Percentiles rank a stretch among this genome's conserved stretches.
phyloP scores from a whole-genome alignment of 768 basidiomycete species.

The Trametes maxima region DNA sequence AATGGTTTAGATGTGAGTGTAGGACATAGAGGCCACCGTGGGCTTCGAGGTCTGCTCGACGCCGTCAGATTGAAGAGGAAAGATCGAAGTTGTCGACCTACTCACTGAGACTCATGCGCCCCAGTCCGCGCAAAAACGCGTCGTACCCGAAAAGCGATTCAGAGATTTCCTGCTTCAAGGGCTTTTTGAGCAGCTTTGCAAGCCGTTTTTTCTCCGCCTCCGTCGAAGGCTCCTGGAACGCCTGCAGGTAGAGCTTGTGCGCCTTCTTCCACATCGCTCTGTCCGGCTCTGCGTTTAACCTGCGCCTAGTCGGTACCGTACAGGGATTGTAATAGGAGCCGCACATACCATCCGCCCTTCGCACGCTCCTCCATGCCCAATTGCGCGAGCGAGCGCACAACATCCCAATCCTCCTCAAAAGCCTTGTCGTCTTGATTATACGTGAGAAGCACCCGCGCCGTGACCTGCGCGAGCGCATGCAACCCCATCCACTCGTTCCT shows the following conservation, averaged over 20 bases:
- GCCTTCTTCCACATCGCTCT: conserved; percentile 68
- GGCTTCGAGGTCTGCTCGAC: conserved; percentile 63
- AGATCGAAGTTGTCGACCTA: conserved; percentile 15
- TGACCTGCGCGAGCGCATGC: conserved; percentile 69
- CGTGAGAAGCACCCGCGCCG: conserved; percentile 62
- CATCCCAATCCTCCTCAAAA: conserved; percentile 52
- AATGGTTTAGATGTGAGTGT: conserved; percentile 88
- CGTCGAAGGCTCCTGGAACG: conserved; percentile 62
- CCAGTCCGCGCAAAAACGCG: conserved; percentile 70
- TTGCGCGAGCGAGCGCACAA: conserved; percentile 65
- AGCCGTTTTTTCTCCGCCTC: conserved; percentile 59
- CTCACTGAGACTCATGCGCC: conserved; percentile 81
- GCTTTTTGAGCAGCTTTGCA: conserved; percentile 53
- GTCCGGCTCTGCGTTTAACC: conserved; percentile 55
- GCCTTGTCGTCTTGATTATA: conserved; percentile 48
- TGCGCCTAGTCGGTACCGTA: conserved; percentile 16
- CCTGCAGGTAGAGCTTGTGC: conserved; percentile 54
- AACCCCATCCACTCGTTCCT: conserved; percentile 73
- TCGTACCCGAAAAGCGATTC: conserved; percentile 74
- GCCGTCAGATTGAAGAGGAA: background rate
- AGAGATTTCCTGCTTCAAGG: conserved; percentile 49
- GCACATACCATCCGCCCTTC: conserved; percentile 48
- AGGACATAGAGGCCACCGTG: conserved; percentile 86
- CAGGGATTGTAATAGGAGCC: background rate
- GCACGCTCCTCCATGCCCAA: conserved; percentile 71